Evolutionary conservation across 75 land plant genomes (phyloP).

Genomic region (Selaginella tamariscina): DNA sequence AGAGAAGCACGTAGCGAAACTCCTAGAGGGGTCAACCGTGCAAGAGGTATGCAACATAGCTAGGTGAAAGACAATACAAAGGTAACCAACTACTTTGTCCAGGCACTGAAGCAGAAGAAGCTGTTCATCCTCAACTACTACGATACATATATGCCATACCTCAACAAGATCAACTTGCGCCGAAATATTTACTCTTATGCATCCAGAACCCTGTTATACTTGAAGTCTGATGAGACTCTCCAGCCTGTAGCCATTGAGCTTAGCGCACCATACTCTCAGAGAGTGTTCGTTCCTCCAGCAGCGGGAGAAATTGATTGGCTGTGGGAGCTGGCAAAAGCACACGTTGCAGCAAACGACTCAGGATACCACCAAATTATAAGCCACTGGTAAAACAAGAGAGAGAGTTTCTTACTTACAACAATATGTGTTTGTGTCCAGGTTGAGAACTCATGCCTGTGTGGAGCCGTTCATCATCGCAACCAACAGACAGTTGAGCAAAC

Average conservation of each 20-base stretch:
- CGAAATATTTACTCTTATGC: constrained; percentile 20
- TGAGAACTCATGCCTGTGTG: constrained; percentile 45
- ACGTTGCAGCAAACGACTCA: constrained; percentile 53
- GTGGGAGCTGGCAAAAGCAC: constrained; percentile 66
- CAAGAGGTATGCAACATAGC: constrained; percentile 15
- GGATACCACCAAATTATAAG: constrained; percentile 61
- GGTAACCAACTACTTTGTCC: too few species aligned
- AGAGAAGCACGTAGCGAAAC: constrained; percentile 22
- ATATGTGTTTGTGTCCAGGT: constrained; percentile 23
- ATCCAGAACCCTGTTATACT: constrained; percentile 23
- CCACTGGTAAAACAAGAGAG: constrained; percentile 39
- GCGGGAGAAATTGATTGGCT: constrained; percentile 31
- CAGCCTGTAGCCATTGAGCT: constrained; percentile 25
- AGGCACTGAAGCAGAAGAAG: constrained; percentile 17
- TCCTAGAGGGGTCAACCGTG: constrained; percentile 27
- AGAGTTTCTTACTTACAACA: neutral
- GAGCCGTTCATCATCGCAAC: constrained; percentile 61
- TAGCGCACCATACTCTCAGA: constrained; percentile 15
- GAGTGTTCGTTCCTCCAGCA: constrained; percentile 6
- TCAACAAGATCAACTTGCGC: constrained; percentile 16
- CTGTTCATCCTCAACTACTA: constrained; percentile 23
- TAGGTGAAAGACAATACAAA: too few species aligned
- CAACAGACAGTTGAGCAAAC: constrained; percentile 43
- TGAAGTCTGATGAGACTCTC: constrained; percentile 19
- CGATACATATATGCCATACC: constrained; percentile 22